Evolutionary conservation across 2,329 filamentous ascomycete genomes (phyloP), one percentile per base, ranked within the genome.

Genomic region (Ophiocordyceps unilateralis): DNA sequence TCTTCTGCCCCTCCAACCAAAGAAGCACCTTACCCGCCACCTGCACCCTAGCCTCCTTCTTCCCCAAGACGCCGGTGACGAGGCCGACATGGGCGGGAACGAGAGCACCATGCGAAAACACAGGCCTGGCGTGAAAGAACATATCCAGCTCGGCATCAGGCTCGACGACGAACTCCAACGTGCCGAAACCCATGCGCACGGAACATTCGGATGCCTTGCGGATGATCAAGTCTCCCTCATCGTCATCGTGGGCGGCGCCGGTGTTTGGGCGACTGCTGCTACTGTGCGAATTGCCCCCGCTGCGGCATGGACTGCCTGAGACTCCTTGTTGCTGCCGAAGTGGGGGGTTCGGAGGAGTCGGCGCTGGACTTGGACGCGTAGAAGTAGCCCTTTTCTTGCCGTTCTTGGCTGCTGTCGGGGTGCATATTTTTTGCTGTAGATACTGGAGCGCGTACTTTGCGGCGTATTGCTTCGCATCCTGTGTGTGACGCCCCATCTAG

Each of bases 401-500:
- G 7, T n/a, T 19, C 12, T 40, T 40, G 23, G 3, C 9, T 26
- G 9, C 12, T 26, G 24, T 26, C 24, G 4, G 24, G 24, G 24
- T 8, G 24, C 10, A 10, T 5, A 2, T 14, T 17, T 30, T 4
- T 20, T 32, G 50, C 21, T 54, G 46, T 3, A 72, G 57, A 57
- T 62, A 70, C 8, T 61, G 53, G 20, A 67, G 49, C 21, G 69
- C 69, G 12, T 60, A 62, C 49, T 63, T 65, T 20, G 72, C 70
- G 1, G 72, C 71, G 47, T 67, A 72, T 46, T 66, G 60, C 53
- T 70, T 74, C 21, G 73, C 70, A 30, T 66, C 32, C 32, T 36
- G 32, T 39, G 10, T 4, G 4, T 20, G 10, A 3, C 2, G 15
- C 9, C 10, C 14, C 10, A 22, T 17, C 3, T 19, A 26, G 5